These are phyloP conservation scores for Rhizopogon sp. DNA, from an alignment of 768 basidiomycete genomes.

Conservation along the genomic window DNA sequence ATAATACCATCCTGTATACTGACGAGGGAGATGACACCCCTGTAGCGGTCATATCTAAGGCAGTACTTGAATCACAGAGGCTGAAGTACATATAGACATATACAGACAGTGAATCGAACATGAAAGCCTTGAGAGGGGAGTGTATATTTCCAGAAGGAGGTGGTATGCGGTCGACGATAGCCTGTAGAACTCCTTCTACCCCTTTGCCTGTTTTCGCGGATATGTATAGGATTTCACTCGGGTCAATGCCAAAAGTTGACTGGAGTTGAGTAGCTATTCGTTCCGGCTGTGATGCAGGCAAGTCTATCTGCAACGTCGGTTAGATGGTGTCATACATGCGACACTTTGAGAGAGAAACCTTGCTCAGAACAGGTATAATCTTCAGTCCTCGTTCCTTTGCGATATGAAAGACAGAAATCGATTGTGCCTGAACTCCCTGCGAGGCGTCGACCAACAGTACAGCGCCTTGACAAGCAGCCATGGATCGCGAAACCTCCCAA, in stretches of 20 bases:
- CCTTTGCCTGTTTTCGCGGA: slow-evolving; percentile 93
- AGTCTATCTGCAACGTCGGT: slow-evolving; percentile 63
- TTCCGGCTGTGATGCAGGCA: slow-evolving; percentile 83
- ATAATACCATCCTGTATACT: slow-evolving; percentile 77
- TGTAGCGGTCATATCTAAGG: slow-evolving; percentile 85
- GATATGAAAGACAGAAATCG: slow-evolving; percentile 89
- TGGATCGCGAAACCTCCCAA: slow-evolving; percentile 91
- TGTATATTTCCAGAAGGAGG: slow-evolving; percentile 56
- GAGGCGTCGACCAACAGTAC: slow-evolving; percentile 88
- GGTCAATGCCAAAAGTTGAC: slow-evolving; percentile 76
- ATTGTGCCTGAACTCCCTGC: slow-evolving; percentile 97
- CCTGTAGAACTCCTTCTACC: slow-evolving; percentile 69
- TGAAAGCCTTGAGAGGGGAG: slow-evolving; percentile 70
- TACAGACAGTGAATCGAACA: slow-evolving; percentile 89
- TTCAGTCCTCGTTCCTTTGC: slow-evolving; percentile 76
- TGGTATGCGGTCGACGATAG: slow-evolving; percentile 82
- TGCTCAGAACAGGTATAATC: slow-evolving; percentile 91
- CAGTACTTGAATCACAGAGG: slow-evolving; percentile 6
- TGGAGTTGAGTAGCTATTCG: slow-evolving; percentile 78
- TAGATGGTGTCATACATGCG: slow-evolving; percentile 1
- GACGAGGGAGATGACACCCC: slow-evolving; percentile 92
- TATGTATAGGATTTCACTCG: slow-evolving; percentile 68
- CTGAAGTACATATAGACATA: background rate
- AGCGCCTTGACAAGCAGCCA: slow-evolving; percentile 93
- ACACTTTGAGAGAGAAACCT: slow-evolving; percentile 41